Percentiles rank a stretch among this genome's conserved stretches.
These are phyloP conservation scores for Posidonia australis DNA, from an alignment of 106 monocot species.

Conservation along the genomic window DNA sequence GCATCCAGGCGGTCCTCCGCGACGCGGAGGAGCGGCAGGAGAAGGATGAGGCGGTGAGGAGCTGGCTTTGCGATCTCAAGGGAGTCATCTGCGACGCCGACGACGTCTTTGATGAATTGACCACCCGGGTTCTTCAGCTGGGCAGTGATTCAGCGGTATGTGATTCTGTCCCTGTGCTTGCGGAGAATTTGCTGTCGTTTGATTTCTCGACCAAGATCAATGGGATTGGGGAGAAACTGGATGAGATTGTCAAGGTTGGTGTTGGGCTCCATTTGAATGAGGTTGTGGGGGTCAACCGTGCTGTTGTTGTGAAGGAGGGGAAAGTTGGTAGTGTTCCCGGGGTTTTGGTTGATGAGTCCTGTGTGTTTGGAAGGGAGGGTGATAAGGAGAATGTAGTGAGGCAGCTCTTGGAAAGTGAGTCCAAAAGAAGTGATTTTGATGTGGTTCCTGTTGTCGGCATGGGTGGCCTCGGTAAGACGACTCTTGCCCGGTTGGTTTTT, in stretches of 20 bases:
- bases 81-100: conserved; percentile 11
- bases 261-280: conserved; percentile 3
- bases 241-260: conserved; percentile 10
- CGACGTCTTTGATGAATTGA: conserved; percentile 17
- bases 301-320: too few relatives aligned
- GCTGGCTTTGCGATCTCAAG: conserved; percentile 13
- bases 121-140: conserved; percentile 1
- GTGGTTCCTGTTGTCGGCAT: conserved; percentile 29
- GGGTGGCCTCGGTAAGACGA: conserved; percentile 50
- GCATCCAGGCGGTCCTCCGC: conserved; percentile 13
- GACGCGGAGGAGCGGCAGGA: conserved; percentile 14
- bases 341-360: background rate
- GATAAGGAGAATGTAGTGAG: conserved; percentile 8
- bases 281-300: background rate
- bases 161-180: background rate
- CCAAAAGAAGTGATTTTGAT: background rate
- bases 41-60: conserved; percentile 1
- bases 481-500: conserved; percentile 28
- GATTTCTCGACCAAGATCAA: conserved; percentile 5
- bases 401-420: background rate
- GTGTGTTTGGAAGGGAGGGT: conserved; percentile 11
- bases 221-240: conserved; percentile 14
- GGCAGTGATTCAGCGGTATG: background rate
- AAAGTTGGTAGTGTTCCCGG: background rate
- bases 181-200: background rate